A percentile compares a stretch with the other conserved stretches of the same genome.
Evolutionary conservation across 495 filamentous ascomycete genomes (phyloP).

Genomic region (Xylaria venustula): DNA sequence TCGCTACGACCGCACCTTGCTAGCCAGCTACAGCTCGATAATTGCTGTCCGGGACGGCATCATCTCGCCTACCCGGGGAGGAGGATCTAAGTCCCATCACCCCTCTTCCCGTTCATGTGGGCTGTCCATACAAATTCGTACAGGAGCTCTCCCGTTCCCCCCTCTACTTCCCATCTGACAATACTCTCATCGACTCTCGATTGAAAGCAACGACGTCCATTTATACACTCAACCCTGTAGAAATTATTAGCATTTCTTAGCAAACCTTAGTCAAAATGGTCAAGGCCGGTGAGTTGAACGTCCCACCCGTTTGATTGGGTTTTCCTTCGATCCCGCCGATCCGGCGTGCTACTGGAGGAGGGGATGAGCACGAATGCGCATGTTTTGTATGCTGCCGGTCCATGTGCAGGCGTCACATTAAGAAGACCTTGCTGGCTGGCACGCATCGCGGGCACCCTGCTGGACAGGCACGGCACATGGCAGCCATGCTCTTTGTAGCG

Average conservation of each 20-base stretch:
- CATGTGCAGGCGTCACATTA: slow-evolving; percentile 12
- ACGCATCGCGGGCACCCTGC: slow-evolving; percentile 4
- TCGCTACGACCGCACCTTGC: neutral
- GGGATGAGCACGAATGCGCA: slow-evolving; percentile 39
- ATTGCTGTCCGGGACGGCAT: neutral
- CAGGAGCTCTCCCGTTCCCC: slow-evolving; percentile 14
- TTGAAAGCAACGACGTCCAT: slow-evolving; percentile 15
- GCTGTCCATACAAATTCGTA: slow-evolving; percentile 30
- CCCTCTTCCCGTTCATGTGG: slow-evolving; percentile 17
- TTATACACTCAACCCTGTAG: slow-evolving; percentile 9
- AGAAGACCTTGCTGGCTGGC: slow-evolving; percentile 15
- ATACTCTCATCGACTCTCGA: slow-evolving; percentile 15
- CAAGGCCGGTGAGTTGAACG: slow-evolving; percentile 77
- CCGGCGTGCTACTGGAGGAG: slow-evolving; percentile 29
- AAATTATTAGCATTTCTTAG: slow-evolving; percentile 11
- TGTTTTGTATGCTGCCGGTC: slow-evolving; percentile 18
- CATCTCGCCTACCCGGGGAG: neutral
- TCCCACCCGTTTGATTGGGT: slow-evolving; percentile 19
- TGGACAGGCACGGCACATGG: slow-evolving; percentile 11
- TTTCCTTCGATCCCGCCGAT: slow-evolving; percentile 25
- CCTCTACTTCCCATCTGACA: slow-evolving; percentile 15
- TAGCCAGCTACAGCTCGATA: neutral
- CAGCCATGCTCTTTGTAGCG: slow-evolving; percentile 2
- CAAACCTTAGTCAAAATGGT: slow-evolving; percentile 68
- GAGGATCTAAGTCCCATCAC: neutral